Conservation (phyloP, 1,284 basidiomycete species). For the Marasmius tenuissimus region DNA sequence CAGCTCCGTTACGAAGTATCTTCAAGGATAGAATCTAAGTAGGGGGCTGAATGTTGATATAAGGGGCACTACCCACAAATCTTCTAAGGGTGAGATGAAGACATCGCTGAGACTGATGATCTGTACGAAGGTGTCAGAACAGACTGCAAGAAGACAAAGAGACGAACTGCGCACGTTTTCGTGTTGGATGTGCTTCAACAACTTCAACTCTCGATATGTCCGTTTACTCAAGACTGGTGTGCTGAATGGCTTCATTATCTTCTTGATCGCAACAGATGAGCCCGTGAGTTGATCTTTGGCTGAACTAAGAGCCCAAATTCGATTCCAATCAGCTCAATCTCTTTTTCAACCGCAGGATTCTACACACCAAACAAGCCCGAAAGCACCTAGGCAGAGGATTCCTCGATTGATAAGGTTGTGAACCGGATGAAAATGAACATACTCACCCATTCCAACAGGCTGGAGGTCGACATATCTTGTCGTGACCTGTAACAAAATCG, state of each 20-base stretch:
- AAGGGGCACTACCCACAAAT: conserved; percentile 63
- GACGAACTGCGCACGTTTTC: conserved; percentile 74
- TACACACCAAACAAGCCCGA: conserved; percentile 91
- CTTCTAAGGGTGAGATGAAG: conserved; percentile 98
- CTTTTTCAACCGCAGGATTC: not conserved
- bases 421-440: conserved; percentile 12
- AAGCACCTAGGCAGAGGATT: conserved; percentile 65
- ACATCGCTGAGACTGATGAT: conserved; percentile 99
- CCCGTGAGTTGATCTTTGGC: conserved; percentile 97
- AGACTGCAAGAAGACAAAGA: conserved; percentile 5
- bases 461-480: conserved; percentile 99
- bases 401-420: conserved; percentile 13
- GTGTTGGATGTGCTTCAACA: conserved; percentile 98
- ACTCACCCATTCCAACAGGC: conserved; percentile 97
- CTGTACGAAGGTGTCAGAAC: conserved; percentile 38
- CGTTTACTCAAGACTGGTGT: conserved; percentile 98
- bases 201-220: conserved; percentile 97
- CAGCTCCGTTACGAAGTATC: conserved; percentile 99
- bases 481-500: conserved; percentile 73
- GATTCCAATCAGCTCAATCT: not conserved
- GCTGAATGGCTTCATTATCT: conserved; percentile 98
- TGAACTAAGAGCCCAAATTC: conserved; percentile 58
- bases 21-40: conserved; percentile 28
- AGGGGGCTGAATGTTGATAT: conserved; percentile 1
- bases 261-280: conserved; percentile 96